These are phyloP conservation scores for Trifolium fragiferum DNA, from an alignment of 306 rosid genomes.

Conservation along the genomic window DNA sequence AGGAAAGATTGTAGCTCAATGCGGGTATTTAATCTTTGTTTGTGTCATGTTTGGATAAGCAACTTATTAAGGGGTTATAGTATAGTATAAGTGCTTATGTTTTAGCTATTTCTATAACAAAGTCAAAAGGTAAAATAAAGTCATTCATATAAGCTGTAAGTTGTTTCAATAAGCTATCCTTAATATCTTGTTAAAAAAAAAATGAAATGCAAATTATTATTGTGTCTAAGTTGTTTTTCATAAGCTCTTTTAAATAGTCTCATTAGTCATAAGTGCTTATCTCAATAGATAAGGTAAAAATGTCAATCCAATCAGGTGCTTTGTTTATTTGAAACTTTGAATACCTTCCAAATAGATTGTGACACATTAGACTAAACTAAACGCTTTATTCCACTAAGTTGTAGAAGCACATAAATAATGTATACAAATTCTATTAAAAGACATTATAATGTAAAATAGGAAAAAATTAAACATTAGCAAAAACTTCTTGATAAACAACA, in stretches of 20 bases:
- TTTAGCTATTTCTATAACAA: background rate
- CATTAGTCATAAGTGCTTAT: background rate
- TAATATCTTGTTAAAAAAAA: background rate
- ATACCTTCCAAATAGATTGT: background rate
- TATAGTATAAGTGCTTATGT: background rate
- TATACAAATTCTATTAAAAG: no score
- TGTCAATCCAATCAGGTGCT: background rate
- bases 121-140: background rate
- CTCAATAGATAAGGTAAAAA: background rate
- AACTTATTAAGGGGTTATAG: background rate
- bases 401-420: constrained; percentile 29
- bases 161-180: no score
- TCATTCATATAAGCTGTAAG: background rate
- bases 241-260: background rate
- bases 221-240: background rate
- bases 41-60: background rate
- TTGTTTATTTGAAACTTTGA: constrained; percentile 20
- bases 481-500: no score
- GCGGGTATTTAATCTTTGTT: constrained; percentile 61
- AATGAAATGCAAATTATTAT: background rate
- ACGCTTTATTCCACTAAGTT: background rate
- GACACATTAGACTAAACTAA: constrained; percentile 12
- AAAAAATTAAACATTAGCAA: no score
- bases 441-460: no score
- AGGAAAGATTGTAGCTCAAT: constrained; percentile 96